Conservation (phyloP, 1,139 yeast species). For the Blastobotrys niveus region DNA sequence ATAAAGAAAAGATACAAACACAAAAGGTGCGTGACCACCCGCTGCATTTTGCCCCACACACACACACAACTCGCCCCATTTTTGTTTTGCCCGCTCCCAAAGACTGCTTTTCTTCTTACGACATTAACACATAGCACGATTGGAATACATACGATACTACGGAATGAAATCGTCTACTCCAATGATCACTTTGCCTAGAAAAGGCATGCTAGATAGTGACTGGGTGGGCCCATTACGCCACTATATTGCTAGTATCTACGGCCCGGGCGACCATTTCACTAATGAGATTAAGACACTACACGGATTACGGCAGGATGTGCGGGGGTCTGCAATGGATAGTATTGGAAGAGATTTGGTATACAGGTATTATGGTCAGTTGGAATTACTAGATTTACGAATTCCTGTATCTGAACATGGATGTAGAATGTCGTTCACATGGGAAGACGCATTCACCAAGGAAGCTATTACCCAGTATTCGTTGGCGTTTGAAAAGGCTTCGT, state of each 20-base stretch:
- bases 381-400: slow-evolving; percentile 67
- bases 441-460: slow-evolving; percentile 56
- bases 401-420: slow-evolving; percentile 58
- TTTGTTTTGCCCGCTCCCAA: too few relatives aligned
- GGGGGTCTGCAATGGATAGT: slow-evolving; percentile 42
- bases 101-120: too few relatives aligned
- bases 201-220: slow-evolving; percentile 55
- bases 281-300: slow-evolving; percentile 53
- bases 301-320: slow-evolving; percentile 56
- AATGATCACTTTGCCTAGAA: slow-evolving; percentile 42
- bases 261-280: slow-evolving; percentile 52
- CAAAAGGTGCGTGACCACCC: too few relatives aligned
- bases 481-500: slow-evolving; percentile 86
- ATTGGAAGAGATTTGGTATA: slow-evolving; percentile 49
- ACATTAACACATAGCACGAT: too few relatives aligned
- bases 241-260: slow-evolving; percentile 60
- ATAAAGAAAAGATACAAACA: too few relatives aligned
- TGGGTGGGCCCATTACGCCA: slow-evolving; percentile 60
- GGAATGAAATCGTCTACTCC: slow-evolving; percentile 16
- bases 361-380: slow-evolving; percentile 76
- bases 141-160: too few relatives aligned
- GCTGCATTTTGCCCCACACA: too few relatives aligned
- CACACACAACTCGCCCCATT: too few relatives aligned
- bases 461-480: slow-evolving; percentile 58
- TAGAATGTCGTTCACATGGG: slow-evolving; percentile 69